A percentile compares a stretch with the other conserved stretches of the same genome.
Evolutionary conservation across 164 flowering plant genomes (phyloP).

Genomic region (Tetrastigma voinierianum): DNA sequence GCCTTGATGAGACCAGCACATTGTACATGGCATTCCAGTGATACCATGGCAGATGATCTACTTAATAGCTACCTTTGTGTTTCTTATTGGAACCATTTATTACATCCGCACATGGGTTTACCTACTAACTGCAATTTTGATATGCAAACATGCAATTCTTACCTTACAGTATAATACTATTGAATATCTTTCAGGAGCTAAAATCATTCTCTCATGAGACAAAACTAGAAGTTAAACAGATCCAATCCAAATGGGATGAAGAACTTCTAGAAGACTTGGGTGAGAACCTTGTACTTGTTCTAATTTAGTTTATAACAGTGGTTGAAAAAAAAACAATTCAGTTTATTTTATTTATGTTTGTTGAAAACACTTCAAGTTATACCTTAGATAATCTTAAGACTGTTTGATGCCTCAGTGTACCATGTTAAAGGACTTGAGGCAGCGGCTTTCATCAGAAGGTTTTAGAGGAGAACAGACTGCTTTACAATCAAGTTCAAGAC

Average conservation of each 20-base stretch:
- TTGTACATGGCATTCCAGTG: too few relatives aligned
- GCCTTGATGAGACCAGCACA: too few relatives aligned
- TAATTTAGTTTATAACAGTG: background rate
- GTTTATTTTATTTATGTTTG: too few relatives aligned
- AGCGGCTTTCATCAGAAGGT: conserved; percentile 74
- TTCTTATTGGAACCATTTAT: background rate
- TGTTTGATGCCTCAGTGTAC: conserved; percentile 33
- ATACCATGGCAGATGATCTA: too few relatives aligned
- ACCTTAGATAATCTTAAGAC: background rate
- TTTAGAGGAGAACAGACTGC: conserved; percentile 73
- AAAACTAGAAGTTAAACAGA: conserved; percentile 38
- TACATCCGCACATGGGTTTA: background rate
- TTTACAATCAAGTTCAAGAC: conserved; percentile 90
- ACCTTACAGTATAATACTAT: background rate
- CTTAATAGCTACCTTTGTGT: too few relatives aligned
- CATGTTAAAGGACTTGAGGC: conserved; percentile 57
- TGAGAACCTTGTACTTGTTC: conserved; percentile 29
- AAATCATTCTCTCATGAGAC: conserved; percentile 41
- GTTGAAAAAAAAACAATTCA: too few relatives aligned
- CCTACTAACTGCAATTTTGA: background rate
- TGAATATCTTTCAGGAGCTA: conserved; percentile 45
- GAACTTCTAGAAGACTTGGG: conserved; percentile 63
- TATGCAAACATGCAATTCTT: background rate
- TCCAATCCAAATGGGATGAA: conserved; percentile 55
- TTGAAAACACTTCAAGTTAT: too few relatives aligned